These are phyloP conservation scores for Juglanconis sp. DNA, from an alignment of 2,329 filamentous ascomycete genomes.

Conservation along the genomic window DNA sequence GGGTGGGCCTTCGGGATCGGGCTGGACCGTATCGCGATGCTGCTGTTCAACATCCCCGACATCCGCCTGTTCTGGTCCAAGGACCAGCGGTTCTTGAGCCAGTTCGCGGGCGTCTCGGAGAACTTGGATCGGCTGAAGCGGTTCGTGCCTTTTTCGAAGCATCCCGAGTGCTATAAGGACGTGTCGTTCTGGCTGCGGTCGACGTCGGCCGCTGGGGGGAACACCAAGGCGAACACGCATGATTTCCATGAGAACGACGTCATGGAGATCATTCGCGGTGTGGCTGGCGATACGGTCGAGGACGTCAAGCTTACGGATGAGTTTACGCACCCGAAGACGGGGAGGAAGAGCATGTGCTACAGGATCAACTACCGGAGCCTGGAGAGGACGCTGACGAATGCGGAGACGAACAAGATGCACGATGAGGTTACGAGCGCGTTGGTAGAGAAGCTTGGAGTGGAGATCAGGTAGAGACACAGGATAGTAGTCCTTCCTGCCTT, in stretches of 20 bases:
- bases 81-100: constrained; percentile 79
- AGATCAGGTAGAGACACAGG: constrained; percentile 56
- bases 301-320: constrained; percentile 82
- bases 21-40: constrained; percentile 93
- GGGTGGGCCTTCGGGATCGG: constrained; percentile 97
- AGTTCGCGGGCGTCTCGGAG: constrained; percentile 67
- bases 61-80: constrained; percentile 95
- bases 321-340: constrained; percentile 84
- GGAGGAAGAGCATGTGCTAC: constrained; percentile 82
- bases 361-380: constrained; percentile 90
- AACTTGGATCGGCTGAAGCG: constrained; percentile 48
- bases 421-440: constrained; percentile 62
- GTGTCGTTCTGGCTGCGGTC: constrained; percentile 84
- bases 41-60: constrained; percentile 92
- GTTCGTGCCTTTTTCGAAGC: constrained; percentile 86
- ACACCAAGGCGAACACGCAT: constrained; percentile 34
- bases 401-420: constrained; percentile 76
- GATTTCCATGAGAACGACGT: constrained; percentile 91
- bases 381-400: constrained; percentile 83
- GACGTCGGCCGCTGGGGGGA: constrained; percentile 44
- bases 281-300: constrained; percentile 81
- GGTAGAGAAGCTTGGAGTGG: constrained; percentile 70
- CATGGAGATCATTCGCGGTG: constrained; percentile 87
- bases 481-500: no score
- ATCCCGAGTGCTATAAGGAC: constrained; percentile 86